Evolutionary conservation across 306 rosid genomes (phyloP), one percentile per base, ranked within the genome.

Genomic region (Vigna radiata): DNA sequence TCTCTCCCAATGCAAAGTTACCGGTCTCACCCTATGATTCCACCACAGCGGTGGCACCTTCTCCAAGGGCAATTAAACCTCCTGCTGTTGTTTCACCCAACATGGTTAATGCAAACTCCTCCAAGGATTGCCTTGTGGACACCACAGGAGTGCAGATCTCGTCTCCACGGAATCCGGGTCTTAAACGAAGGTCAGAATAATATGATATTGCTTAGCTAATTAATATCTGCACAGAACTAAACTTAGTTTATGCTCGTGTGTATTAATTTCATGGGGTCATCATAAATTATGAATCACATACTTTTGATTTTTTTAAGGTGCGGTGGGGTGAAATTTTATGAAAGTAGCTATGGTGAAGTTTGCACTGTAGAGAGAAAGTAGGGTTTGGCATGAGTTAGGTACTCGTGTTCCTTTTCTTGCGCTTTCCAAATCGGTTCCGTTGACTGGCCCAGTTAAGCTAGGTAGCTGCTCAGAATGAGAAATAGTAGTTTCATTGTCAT

Each of bases 141-240:
- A 85, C 76, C 82, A 54, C 88, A 29, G 83, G 75, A 33, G 48
- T 87, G 46, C 98, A 94, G 98, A 94, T 91, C 98, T 91, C 96
- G 77, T 81, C 97, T 53, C 93, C 96, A 59, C 85, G 92, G 70
- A 94, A 91, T 90, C 87, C 92, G 73, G 89, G 85, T 50, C 87
- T 89, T 83, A 94, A 94, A 75, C 64, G 97, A 84, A 94, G 97
- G 98, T 92, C 12, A 68, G 76, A 66, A 23, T 50, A 18, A 47
- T 64, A 21, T 6, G 29, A 46, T 19, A 66, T 18, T 79, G 19
- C 0, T 58, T 61, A 11, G 4, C 59, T 63, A 62, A 23, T 79
- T 79, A 54, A 33, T 49, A 41, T 36, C 49, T 16, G 70, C 49
- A 36, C n/a, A 31, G 60, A 68, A 68, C 79, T 67, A 58, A 54